Base-by-base conservation (phyloP, 495 filamentous ascomycete species). In the Aspergillus bridgeri region DNA sequence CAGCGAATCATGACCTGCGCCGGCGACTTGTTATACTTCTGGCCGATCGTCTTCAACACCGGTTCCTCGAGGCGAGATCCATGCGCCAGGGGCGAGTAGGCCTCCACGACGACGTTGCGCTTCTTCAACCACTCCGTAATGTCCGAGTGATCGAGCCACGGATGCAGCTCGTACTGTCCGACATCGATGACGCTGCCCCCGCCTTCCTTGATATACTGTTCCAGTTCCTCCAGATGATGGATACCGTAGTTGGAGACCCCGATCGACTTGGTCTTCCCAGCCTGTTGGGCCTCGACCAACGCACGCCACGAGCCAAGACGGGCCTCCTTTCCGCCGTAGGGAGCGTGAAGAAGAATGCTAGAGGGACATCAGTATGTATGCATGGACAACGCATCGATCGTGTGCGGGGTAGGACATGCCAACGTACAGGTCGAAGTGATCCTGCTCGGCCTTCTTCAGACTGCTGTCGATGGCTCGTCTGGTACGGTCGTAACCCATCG, bases 111-210 rank as follows among this genome's bases (percentile, higher is more conserved):
- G 8, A 95, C 82, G 3, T 83, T 82, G 8, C 89, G 76, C 58
- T 81, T 77, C 57, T 80, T 68, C 56, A 85, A 86, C 88, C 92
- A 96, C 58, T 86, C 77, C 11, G 83, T 83, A 38, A 97, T 91
- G 64, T 92, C 89, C 2, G 76, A 75, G 13, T 89, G 80, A 22
- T 86, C 79, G 11, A 87, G 80, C 89, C 90, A 96, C 0, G 92
- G 92, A 62, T 97, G 92, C 18, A 96, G 67, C 70, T 96, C 92
- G 61, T 89, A 89, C 69, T 96, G 92, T 9, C 89, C 90, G 3
- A 96, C 89, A 56, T 84, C 87, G 60, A 97, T 79, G 19, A 90
- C 77, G 18, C 89, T 89, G 15, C 86, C 90, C 55, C 83, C 85
- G 5, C 87, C 88, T 57, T 82, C 75, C 59, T 83, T 80, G 64